phyloP scores from a whole-genome alignment of 2,329 filamentous ascomycete genomes.

The Didymella glomerata region DNA sequence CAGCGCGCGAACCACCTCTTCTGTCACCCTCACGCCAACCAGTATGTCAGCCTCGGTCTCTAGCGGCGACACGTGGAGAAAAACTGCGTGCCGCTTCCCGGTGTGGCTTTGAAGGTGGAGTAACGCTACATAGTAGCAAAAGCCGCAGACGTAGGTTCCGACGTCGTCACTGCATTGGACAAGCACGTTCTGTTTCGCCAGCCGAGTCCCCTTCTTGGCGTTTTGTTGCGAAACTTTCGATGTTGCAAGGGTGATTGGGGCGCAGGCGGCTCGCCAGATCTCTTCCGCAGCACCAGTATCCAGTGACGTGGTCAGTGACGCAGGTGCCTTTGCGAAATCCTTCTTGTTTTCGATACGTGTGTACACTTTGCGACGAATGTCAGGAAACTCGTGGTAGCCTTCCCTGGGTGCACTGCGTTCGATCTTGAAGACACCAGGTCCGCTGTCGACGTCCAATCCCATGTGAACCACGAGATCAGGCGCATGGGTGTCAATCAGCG shows the following conservation, averaged over 20 bases:
- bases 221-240: not conserved
- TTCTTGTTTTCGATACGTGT: slow-evolving; percentile 41
- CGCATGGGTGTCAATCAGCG: slow-evolving; percentile 62
- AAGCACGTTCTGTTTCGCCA: slow-evolving; percentile 33
- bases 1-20: slow-evolving; percentile 25
- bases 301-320: slow-evolving; percentile 34
- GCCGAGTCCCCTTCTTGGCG: slow-evolving; percentile 15
- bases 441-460: slow-evolving; percentile 73
- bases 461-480: slow-evolving; percentile 77
- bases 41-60: slow-evolving; percentile 44
- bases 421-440: slow-evolving; percentile 68
- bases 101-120: slow-evolving; percentile 34
- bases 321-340: slow-evolving; percentile 32
- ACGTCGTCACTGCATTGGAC: slow-evolving; percentile 52
- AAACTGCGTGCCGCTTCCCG: slow-evolving; percentile 45
- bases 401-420: slow-evolving; percentile 76
- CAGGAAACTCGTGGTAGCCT: slow-evolving; percentile 70
- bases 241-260: slow-evolving; percentile 15
- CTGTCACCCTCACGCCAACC: slow-evolving; percentile 42
- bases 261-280: slow-evolving; percentile 27
- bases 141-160: slow-evolving; percentile 56
- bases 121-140: slow-evolving; percentile 55
- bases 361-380: slow-evolving; percentile 68
- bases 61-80: slow-evolving; percentile 54
- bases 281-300: slow-evolving; percentile 31